Evolutionary conservation across 1,284 basidiomycete genomes (phyloP).

Genomic region (Ustilago nuda): DNA sequence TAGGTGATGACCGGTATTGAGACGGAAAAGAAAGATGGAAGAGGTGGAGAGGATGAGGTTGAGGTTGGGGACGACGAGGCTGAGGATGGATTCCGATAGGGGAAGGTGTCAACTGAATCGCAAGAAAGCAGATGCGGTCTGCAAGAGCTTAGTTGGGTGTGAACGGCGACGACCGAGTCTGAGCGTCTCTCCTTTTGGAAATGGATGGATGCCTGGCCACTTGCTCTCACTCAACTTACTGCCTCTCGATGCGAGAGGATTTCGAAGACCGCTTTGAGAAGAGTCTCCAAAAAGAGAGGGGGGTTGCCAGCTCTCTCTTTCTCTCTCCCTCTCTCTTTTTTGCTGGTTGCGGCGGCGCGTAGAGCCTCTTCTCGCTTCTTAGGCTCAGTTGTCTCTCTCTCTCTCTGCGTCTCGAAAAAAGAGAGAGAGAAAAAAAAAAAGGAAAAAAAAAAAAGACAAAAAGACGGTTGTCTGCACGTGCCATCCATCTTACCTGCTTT

Average conservation of each 20-base stretch:
- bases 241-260: conserved; percentile 5
- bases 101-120: conserved; percentile 11
- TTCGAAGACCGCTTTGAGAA: conserved; percentile 4
- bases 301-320: background rate
- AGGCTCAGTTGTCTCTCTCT: background rate
- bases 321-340: background rate
- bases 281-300: background rate
- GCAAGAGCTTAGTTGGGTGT: background rate
- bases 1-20: no score
- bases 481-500: background rate
- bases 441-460: no score
- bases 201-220: background rate
- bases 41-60: background rate
- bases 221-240: background rate
- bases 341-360: background rate
- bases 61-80: conserved; percentile 4
- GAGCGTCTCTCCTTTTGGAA: background rate
- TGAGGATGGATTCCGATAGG: conserved; percentile 24
- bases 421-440: no score
- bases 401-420: no score
- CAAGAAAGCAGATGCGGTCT: background rate
- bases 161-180: conserved; percentile 10
- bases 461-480: background rate
- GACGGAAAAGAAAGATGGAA: background rate
- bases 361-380: background rate